phyloP scores from a whole-genome alignment of 2,329 filamentous ascomycete genomes.

The Exophiala dermatitidis region DNA sequence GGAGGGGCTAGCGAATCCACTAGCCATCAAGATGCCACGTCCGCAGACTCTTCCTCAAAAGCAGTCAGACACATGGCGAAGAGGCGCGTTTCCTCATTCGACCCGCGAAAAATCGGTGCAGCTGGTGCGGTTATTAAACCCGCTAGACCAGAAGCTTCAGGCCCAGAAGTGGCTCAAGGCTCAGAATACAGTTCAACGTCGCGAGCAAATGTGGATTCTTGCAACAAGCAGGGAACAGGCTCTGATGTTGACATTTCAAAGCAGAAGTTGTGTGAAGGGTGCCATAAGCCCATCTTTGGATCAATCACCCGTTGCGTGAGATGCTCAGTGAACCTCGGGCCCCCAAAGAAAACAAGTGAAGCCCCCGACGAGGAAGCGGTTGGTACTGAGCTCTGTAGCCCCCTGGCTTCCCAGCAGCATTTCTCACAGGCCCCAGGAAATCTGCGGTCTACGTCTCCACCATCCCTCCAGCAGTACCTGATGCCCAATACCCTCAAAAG shows the following conservation, averaged over 20 bases:
- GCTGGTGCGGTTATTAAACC: constrained; percentile 92
- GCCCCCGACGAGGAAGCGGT: not conserved
- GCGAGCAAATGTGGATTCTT: not conserved
- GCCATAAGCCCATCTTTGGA: constrained; percentile 3
- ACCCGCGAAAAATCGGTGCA: constrained; percentile 1
- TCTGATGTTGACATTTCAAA: not conserved
- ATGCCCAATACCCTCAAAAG: constrained; percentile 5
- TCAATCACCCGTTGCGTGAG: not conserved
- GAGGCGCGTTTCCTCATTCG: not conserved
- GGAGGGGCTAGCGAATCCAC: not conserved
- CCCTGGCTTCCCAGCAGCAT: too few species aligned
- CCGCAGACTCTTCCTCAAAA: not conserved
- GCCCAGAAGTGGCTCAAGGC: not conserved
- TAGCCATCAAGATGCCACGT: not conserved
- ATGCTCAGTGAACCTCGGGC: not conserved
- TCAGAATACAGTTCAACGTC: not conserved
- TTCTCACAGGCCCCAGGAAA: not conserved
- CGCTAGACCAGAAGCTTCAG: constrained; percentile 51
- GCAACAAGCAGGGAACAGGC: not conserved
- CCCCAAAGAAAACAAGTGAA: not conserved
- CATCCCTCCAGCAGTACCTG: not conserved
- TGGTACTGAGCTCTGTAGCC: not conserved
- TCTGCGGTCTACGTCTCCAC: not conserved
- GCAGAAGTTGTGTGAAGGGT: constrained; percentile 1
- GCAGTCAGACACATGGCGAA: not conserved